These are phyloP conservation scores for Fusarium illudens DNA, from an alignment of 2,329 filamentous ascomycete genomes.

Conservation along the genomic window DNA sequence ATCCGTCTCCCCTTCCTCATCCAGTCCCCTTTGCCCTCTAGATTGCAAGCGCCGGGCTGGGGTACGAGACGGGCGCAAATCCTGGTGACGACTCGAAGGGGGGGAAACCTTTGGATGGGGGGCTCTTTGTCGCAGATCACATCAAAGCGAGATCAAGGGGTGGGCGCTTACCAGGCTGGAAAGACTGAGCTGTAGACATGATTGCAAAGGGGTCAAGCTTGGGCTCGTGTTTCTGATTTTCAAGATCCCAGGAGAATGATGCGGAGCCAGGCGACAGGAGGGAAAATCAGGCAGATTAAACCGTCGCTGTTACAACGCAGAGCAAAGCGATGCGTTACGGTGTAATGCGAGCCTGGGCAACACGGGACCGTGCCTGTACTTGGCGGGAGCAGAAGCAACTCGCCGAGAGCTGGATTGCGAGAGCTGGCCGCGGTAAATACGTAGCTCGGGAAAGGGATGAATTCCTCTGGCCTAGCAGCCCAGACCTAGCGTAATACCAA, in stretches of 20 bases:
- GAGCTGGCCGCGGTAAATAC: constrained; percentile 32
- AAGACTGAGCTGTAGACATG: constrained; percentile 41
- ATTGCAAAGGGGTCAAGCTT: constrained; percentile 40
- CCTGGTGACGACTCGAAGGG: constrained; percentile 27
- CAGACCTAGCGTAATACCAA: constrained; percentile 46
- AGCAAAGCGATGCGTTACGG: constrained; percentile 23
- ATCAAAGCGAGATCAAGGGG: constrained; percentile 44
- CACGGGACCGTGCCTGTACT: constrained; percentile 9
- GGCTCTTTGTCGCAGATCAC: constrained; percentile 39
- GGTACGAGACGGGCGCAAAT: constrained; percentile 28
- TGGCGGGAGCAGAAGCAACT: constrained; percentile 8
- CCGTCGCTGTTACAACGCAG: constrained; percentile 27
- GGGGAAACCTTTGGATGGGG: constrained; percentile 28
- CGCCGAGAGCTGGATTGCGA: constrained; percentile 24
- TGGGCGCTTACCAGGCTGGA: constrained; percentile 42
- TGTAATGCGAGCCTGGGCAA: constrained; percentile 16
- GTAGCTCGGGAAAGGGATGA: constrained; percentile 43
- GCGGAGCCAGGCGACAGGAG: constrained; percentile 29
- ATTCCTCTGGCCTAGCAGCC: constrained; percentile 42
- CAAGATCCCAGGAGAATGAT: constrained; percentile 36
- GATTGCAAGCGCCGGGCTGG: constrained; percentile 37
- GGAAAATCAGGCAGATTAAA: constrained; percentile 23
- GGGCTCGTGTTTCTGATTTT: constrained; percentile 39
- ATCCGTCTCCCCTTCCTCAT: constrained; percentile 25
- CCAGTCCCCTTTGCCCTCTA: constrained; percentile 34